phyloP scores from a whole-genome alignment of 1,284 basidiomycete species.

The Leccinum cinnamomeum region DNA sequence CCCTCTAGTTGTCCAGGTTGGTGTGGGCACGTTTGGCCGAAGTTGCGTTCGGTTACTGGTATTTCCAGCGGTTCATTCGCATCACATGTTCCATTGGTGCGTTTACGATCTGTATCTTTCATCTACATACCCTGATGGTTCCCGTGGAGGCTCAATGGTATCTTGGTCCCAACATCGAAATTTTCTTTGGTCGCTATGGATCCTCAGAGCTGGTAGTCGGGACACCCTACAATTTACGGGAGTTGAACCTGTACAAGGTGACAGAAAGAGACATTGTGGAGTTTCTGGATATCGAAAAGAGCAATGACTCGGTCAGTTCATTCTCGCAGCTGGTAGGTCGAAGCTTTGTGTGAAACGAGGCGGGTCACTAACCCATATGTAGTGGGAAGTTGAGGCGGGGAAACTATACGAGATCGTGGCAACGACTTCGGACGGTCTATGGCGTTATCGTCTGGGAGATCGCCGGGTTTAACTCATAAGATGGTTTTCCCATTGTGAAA shows the following conservation, averaged over 20 bases:
- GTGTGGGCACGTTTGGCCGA: conserved; percentile 7
- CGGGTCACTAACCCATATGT: not conserved
- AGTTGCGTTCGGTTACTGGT: conserved; percentile 5
- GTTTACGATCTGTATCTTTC: not conserved
- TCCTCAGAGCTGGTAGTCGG: conserved; percentile 8
- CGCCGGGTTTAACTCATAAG: not conserved
- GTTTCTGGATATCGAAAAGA: conserved; percentile 1
- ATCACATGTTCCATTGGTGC: conserved; percentile 5
- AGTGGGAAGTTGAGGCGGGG: conserved; percentile 26
- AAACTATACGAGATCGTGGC: conserved; percentile 23
- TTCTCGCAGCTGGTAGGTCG: conserved; percentile 13
- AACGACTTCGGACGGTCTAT: conserved; percentile 23
- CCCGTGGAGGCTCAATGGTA: conserved; percentile 8
- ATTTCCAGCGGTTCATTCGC: conserved; percentile 13
- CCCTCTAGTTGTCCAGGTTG: conserved; percentile 17
- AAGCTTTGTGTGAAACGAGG: not conserved
- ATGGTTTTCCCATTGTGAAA: not conserved
- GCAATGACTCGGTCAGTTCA: not conserved
- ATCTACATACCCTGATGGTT: not conserved
- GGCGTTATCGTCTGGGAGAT: conserved; percentile 24
- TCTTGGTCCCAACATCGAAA: conserved; percentile 8
- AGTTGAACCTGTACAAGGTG: conserved; percentile 14
- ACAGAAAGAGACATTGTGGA: conserved; percentile 2
- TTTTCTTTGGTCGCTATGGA: not conserved
- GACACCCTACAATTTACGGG: conserved; percentile 2